These are phyloP conservation scores for Cenchrus americanus DNA, from an alignment of 176 grass and related monocot species.

Conservation along the genomic window DNA sequence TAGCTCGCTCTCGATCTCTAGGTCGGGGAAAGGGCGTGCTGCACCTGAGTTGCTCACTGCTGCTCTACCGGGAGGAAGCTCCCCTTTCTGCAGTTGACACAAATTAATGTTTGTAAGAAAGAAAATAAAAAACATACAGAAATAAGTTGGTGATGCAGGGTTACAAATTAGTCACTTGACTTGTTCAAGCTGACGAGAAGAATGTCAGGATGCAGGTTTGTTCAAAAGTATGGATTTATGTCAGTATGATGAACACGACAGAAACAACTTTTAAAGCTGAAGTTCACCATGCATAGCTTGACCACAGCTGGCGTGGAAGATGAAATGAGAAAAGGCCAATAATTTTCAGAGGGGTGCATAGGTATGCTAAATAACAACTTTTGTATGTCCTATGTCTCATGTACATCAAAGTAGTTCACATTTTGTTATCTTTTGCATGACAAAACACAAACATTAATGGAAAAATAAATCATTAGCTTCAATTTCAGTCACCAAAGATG, in stretches of 20 bases:
- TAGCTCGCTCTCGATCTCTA: conserved; percentile 84
- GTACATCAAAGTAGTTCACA: neutral
- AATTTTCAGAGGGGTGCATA: neutral
- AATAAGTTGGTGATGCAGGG: neutral
- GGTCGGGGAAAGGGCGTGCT: conserved; percentile 59
- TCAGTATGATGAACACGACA: neutral
- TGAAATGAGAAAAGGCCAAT: neutral
- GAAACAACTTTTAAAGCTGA: neutral
- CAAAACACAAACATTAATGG: neutral
- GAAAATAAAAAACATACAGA: neutral
- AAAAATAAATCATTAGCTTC: neutral
- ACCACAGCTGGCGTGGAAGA: neutral
- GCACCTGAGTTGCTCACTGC: conserved; percentile 49
- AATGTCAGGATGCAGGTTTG: neutral
- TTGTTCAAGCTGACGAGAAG: conserved; percentile 12
- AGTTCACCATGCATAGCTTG: neutral
- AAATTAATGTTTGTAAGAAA: neutral
- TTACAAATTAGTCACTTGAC: neutral
- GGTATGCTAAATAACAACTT: neutral
- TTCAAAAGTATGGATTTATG: neutral
- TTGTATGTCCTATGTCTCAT: neutral
- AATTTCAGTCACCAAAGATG: neutral
- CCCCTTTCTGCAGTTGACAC: conserved; percentile 71
- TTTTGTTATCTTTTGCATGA: neutral
- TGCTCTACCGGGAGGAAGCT: conserved; percentile 78